Percentiles rank a stretch among this genome's conserved stretches.
These are phyloP conservation scores for Candida ortonii DNA, from an alignment of 805 yeast genomes.

Conservation along the genomic window DNA sequence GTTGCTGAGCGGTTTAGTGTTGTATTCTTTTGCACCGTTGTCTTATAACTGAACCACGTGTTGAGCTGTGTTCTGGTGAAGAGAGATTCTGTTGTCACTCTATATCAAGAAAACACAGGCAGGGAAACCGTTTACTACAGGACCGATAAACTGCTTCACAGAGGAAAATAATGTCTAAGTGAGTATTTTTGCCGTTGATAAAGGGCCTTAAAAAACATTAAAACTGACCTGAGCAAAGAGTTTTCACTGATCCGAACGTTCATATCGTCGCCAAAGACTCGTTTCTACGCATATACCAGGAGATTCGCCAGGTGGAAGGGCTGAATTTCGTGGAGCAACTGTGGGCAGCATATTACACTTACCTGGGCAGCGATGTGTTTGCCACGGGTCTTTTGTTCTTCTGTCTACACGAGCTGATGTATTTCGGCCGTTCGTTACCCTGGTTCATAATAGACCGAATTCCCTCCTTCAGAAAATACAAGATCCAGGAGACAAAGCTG, in stretches of 20 bases:
- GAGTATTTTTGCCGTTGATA: no score
- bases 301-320: constrained; percentile 26
- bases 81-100: no score
- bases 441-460: constrained; percentile 86
- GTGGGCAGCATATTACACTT: constrained; percentile 90
- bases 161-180: no score
- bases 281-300: constrained; percentile 24
- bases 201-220: no score
- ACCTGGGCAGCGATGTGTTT: constrained; percentile 79
- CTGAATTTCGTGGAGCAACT: constrained; percentile 57
- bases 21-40: no score
- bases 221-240: constrained; percentile 19
- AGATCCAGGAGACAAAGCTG: constrained; percentile 82
- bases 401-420: constrained; percentile 78
- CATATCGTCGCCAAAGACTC: constrained; percentile 23
- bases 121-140: no score
- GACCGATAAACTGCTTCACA: no score
- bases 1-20: no score
- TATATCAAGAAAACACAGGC: no score
- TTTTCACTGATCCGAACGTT: constrained; percentile 25
- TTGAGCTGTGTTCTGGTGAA: no score
- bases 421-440: constrained; percentile 89
- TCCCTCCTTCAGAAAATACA: constrained; percentile 81
- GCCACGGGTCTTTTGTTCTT: constrained; percentile 91
- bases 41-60: no score